A percentile compares a stretch with the other conserved stretches of the same genome.
Evolutionary conservation across 768 basidiomycete species (phyloP).

Genomic region (Kwoniella sp.): DNA sequence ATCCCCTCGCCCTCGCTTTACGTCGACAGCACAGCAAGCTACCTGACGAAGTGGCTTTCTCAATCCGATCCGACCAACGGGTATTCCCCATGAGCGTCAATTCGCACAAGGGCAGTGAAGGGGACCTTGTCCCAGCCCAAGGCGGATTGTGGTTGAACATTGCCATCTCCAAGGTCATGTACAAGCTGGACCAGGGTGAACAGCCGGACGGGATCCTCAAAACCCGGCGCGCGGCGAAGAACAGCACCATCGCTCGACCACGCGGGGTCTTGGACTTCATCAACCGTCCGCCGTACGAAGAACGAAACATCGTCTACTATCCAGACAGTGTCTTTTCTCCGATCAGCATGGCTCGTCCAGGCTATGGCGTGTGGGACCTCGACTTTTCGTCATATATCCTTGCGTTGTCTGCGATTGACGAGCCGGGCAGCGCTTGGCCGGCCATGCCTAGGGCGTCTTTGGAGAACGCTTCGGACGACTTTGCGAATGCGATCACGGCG

Average conservation of each 20-base stretch:
- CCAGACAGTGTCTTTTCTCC: constrained; percentile 28
- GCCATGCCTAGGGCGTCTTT: constrained; percentile 19
- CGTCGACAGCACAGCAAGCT: constrained; percentile 27
- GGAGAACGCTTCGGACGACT: constrained; percentile 4
- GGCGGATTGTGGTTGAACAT: constrained; percentile 21
- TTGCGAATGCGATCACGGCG: constrained; percentile 9
- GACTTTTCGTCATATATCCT: constrained; percentile 38
- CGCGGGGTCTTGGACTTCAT: constrained; percentile 33
- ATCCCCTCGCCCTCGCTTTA: constrained; percentile 32
- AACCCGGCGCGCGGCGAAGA: background rate
- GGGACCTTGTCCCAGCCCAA: constrained; percentile 23
- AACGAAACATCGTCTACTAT: constrained; percentile 34
- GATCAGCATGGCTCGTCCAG: constrained; percentile 36
- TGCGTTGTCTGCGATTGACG: constrained; percentile 23
- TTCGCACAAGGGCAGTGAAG: background rate
- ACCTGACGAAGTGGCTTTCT: constrained; percentile 36
- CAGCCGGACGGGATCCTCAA: constrained; percentile 16
- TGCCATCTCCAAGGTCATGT: constrained; percentile 18
- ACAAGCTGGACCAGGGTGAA: constrained; percentile 19
- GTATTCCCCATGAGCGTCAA: constrained; percentile 38
- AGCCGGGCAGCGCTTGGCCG: constrained; percentile 21
- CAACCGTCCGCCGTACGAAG: constrained; percentile 38
- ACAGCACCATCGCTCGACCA: constrained; percentile 11
- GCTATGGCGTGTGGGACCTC: constrained; percentile 39
- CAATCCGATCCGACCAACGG: constrained; percentile 28